phyloP scores from a whole-genome alignment of 805 yeast species.

The Hanseniaspora nectarophila region DNA sequence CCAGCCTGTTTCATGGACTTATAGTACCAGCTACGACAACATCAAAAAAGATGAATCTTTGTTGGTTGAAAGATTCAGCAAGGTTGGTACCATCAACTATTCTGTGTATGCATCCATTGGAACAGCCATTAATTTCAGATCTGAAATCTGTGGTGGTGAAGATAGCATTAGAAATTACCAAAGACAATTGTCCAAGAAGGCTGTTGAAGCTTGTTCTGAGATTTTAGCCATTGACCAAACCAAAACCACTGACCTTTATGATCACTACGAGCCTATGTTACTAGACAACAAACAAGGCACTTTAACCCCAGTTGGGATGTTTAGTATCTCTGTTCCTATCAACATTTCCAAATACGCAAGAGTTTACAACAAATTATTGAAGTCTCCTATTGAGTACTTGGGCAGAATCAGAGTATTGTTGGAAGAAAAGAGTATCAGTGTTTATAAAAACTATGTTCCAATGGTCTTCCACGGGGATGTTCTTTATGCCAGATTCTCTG shows the following conservation, averaged over 20 bases:
- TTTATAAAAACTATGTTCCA: slow-evolving; percentile 40
- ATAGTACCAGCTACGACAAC: slow-evolving; percentile 15
- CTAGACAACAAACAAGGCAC: slow-evolving; percentile 21
- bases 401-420: slow-evolving; percentile 19
- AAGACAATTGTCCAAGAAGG: slow-evolving; percentile 34
- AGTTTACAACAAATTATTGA: slow-evolving; percentile 17
- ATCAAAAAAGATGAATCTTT: slow-evolving; percentile 11
- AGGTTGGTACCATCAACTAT: slow-evolving; percentile 40
- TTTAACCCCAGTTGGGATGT: slow-evolving; percentile 20
- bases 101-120: slow-evolving; percentile 34
- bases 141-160: slow-evolving; percentile 44
- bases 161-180: slow-evolving; percentile 40
- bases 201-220: slow-evolving; percentile 31
- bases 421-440: slow-evolving; percentile 20
- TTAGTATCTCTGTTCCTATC: slow-evolving; percentile 35
- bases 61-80: slow-evolving; percentile 34
- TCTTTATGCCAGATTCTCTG: slow-evolving; percentile 42
- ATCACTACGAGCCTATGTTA: slow-evolving; percentile 22
- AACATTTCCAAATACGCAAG: slow-evolving; percentile 27
- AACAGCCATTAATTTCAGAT: slow-evolving; percentile 44
- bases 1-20: slow-evolving; percentile 43
- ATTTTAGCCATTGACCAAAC: slow-evolving; percentile 29
- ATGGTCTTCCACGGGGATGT: slow-evolving; percentile 32
- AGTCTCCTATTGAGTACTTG: slow-evolving; percentile 17
- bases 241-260: slow-evolving; percentile 27